These are phyloP conservation scores for Dendrocalamus latiflorus DNA, from an alignment of 202 grass and related monocot species.

Conservation along the genomic window DNA sequence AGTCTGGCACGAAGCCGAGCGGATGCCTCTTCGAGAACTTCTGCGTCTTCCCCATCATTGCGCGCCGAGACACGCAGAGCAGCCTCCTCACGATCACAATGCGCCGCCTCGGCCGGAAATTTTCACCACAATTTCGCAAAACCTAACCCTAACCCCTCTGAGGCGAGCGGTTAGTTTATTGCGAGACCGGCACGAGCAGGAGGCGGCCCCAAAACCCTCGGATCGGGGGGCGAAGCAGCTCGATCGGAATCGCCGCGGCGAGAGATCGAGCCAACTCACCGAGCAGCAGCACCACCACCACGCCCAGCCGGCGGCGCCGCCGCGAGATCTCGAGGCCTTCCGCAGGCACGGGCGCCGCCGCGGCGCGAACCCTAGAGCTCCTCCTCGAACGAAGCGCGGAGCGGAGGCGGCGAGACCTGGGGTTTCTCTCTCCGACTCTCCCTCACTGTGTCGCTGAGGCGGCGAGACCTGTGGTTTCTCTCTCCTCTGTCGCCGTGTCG, in stretches of 20 bases:
- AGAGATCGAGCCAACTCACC: constrained; percentile 38
- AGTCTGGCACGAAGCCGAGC: constrained; percentile 76
- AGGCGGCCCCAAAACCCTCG: constrained; percentile 15
- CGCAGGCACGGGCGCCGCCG: constrained; percentile 7
- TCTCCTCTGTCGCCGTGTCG: constrained; percentile 20
- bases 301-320: constrained; percentile 38
- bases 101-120: constrained; percentile 9
- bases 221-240: constrained; percentile 29
- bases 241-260: constrained; percentile 11
- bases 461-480: constrained; percentile 38
- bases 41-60: constrained; percentile 91
- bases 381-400: background rate
- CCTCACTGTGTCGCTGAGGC: background rate
- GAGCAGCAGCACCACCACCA: background rate
- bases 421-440: too few species aligned
- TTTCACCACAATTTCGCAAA: constrained; percentile 9
- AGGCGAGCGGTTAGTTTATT: constrained; percentile 27
- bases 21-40: constrained; percentile 80
- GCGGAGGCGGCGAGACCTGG: background rate
- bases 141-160: constrained; percentile 48
- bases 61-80: background rate
- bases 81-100: background rate
- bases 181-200: constrained; percentile 1
- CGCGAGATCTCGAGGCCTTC: constrained; percentile 48
- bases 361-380: constrained; percentile 28